These are phyloP conservation scores for Aspergillus pseudoviridinutans DNA, from an alignment of 2,329 filamentous ascomycete species.

Conservation along the genomic window DNA sequence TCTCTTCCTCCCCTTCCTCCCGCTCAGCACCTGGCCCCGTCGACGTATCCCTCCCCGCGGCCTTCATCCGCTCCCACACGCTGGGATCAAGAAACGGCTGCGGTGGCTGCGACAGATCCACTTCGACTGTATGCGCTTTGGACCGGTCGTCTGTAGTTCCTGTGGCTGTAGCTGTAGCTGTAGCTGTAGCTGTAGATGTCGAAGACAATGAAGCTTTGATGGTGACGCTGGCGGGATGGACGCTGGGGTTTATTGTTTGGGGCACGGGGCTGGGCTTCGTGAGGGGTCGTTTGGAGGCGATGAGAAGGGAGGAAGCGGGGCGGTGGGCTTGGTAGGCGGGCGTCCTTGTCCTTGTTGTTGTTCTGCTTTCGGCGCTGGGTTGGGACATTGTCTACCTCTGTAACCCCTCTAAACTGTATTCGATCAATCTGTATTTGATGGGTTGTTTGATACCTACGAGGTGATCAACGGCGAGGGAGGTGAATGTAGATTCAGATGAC, in stretches of 20 bases:
- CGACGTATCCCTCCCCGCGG: slow-evolving; percentile 7
- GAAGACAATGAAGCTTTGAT: neutral
- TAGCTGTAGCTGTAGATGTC: neutral
- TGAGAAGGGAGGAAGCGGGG: slow-evolving; percentile 13
- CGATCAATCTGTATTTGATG: neutral
- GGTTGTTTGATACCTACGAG: neutral
- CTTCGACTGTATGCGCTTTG: slow-evolving; percentile 18
- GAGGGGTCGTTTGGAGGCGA: slow-evolving; percentile 27
- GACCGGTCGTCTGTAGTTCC: neutral
- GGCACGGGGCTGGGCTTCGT: slow-evolving; percentile 8
- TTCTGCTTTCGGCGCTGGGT: neutral
- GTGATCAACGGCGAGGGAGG: neutral
- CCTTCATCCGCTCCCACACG: slow-evolving; percentile 26
- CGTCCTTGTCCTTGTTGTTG: slow-evolving; percentile 3
- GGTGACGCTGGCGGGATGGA: slow-evolving; percentile 2
- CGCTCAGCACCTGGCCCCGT: too few species aligned
- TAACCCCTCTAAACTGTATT: neutral
- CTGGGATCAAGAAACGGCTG: slow-evolving; percentile 40
- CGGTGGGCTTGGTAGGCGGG: slow-evolving; percentile 6
- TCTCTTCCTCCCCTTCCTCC: slow-evolving; percentile 11
- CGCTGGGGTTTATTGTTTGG: slow-evolving; percentile 17
- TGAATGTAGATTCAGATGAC: neutral
- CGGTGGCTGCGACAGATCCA: slow-evolving; percentile 29
- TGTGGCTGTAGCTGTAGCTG: neutral
- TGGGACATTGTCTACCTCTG: neutral